Percentiles rank a stretch among this genome's conserved stretches.
Evolutionary conservation across 78 protist species (phyloP).

Genomic region (Mastigamoeba balamuthi): DNA sequence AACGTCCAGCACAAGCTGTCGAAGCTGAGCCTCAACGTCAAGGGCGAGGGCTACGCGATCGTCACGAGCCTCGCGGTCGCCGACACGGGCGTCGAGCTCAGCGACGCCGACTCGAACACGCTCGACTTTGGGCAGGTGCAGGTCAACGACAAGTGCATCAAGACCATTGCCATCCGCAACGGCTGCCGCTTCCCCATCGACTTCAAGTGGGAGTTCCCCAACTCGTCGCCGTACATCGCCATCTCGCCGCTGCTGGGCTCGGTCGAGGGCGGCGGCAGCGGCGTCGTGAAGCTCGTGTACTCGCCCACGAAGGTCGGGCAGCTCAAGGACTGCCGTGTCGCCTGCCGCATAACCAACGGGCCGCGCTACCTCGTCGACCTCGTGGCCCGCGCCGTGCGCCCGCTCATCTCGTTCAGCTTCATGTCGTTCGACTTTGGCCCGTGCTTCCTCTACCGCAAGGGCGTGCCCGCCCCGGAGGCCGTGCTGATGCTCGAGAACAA

Average conservation of each 20-base stretch:
- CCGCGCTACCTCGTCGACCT: constrained; percentile 6
- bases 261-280: constrained; percentile 1
- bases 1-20: constrained; percentile 26
- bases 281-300: constrained; percentile 7
- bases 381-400: constrained; percentile 20
- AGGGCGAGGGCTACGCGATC: constrained; percentile 65
- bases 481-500: constrained; percentile 20
- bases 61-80: constrained; percentile 5
- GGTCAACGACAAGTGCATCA: constrained; percentile 5
- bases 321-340: background rate
- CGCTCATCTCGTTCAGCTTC: constrained; percentile 12
- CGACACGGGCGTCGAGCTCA: background rate
- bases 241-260: background rate
- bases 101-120: background rate
- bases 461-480: background rate
- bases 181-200: constrained; percentile 39
- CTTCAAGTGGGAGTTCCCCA: constrained; percentile 10
- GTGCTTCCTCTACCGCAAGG: constrained; percentile 5
- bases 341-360: constrained; percentile 37
- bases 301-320: background rate
- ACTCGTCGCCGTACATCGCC: background rate
- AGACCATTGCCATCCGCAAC: constrained; percentile 20
- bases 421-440: constrained; percentile 44
- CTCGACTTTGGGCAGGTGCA: constrained; percentile 61
- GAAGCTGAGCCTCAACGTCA: constrained; percentile 47